Evolutionary conservation across 192 early-diverging fungal species (phyloP).

Genomic region (Thamnidium elegans): DNA sequence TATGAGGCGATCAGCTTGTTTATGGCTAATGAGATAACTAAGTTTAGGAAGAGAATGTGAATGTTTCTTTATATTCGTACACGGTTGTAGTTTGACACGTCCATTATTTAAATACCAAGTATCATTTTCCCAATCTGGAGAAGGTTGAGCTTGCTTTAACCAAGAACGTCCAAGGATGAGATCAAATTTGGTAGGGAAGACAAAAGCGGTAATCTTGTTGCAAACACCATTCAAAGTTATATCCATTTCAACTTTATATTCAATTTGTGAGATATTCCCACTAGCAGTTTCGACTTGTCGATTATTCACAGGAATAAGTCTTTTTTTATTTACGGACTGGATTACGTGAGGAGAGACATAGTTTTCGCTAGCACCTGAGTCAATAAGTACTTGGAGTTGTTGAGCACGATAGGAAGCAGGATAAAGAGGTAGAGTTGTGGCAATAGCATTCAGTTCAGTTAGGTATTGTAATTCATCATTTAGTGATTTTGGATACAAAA

Average conservation of each 20-base stretch:
- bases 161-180: neutral
- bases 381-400: neutral
- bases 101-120: no score
- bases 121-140: neutral
- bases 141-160: neutral
- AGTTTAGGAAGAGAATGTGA: no score
- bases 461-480: no score
- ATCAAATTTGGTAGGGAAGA: neutral
- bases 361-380: conserved; percentile 3
- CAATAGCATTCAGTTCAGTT: no score
- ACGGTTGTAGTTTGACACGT: no score
- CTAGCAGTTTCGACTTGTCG: neutral
- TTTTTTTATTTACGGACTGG: neutral
- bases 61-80: no score
- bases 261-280: neutral
- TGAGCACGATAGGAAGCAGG: no score
- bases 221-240: no score
- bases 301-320: neutral
- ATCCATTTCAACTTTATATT: neutral
- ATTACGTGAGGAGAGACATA: neutral
- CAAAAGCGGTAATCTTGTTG: neutral
- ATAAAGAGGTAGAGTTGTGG: no score
- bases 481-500: no score
- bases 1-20: no score
- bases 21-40: no score